phyloP scores from a whole-genome alignment of 139 green algal species.

The Axilococcus clingmanii region DNA sequence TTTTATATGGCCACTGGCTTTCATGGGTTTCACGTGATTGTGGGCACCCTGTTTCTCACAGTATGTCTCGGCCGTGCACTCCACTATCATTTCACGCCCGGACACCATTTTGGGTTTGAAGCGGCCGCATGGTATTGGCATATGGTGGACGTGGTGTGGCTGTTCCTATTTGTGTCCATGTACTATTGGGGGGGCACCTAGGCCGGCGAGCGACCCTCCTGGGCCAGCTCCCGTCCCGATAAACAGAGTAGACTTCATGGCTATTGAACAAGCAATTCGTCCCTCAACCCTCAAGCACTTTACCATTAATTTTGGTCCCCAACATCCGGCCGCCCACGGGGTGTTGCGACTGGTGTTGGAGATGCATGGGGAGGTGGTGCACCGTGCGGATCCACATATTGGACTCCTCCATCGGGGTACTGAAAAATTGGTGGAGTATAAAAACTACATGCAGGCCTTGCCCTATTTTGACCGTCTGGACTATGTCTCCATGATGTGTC shows the following conservation, averaged over 20 bases:
- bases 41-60: slow-evolving; percentile 39
- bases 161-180: slow-evolving; percentile 50
- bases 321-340: slow-evolving; percentile 80
- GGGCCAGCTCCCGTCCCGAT: too few species aligned
- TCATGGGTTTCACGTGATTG: slow-evolving; percentile 53
- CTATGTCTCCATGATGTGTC: slow-evolving; percentile 85
- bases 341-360: slow-evolving; percentile 78
- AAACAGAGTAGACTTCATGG: too few species aligned
- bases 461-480: slow-evolving; percentile 87
- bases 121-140: slow-evolving; percentile 53
- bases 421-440: slow-evolving; percentile 86
- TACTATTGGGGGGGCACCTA: slow-evolving; percentile 49
- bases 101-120: slow-evolving; percentile 55
- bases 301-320: slow-evolving; percentile 87
- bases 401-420: slow-evolving; percentile 74
- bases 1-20: slow-evolving; percentile 55
- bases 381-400: slow-evolving; percentile 74
- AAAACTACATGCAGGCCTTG: slow-evolving; percentile 73
- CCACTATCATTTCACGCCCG: slow-evolving; percentile 39
- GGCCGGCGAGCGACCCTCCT: too few species aligned
- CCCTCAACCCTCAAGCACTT: slow-evolving; percentile 52
- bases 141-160: slow-evolving; percentile 49
- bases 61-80: slow-evolving; percentile 37
- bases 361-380: slow-evolving; percentile 73
- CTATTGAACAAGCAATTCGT: slow-evolving; percentile 26